Evolutionary conservation across 1,284 basidiomycete genomes (phyloP), one percentile per base, ranked within the genome.

Genomic region (Ustilago tritici): DNA sequence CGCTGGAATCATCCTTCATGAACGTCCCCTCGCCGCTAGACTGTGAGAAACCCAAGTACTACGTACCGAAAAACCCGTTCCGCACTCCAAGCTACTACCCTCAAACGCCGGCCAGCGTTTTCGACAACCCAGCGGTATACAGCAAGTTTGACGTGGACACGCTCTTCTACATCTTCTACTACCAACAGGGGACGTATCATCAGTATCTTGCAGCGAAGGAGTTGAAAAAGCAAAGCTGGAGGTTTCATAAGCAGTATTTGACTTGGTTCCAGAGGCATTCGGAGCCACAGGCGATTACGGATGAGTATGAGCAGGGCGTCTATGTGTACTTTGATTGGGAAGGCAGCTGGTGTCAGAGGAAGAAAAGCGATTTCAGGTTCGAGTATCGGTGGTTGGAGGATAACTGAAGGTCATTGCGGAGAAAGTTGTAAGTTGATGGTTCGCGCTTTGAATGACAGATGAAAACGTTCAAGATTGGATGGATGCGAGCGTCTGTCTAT

Each of bases 181-280:
- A 95, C 88, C 91, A 94, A 73, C 94, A 95, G 28, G 94, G 95
- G 66, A 96, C 95, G 81, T 98, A 98, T 88, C 95, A 96, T 87
- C 95, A 98, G 93, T 98, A 93, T 88, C 91, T 98, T 57, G 96
- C 97, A 1, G 97, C 97, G 8, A 94, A 94, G 85, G 97, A 99
- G 88, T 89, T 99, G 74, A 99, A 99, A 88, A 91, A 93, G 70
- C 96, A 98, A 87, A 95, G 94, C 65, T 99, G 97, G 97, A 92
- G 97, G 63, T 99, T 99, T 90, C 97, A 99, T 87, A 94, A 98
- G 80, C 98, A 99, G 88, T 99, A 98, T 87, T 88, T 99, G 73
- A 99, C 97, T 43, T 99, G 97, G 97, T 99, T 99, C 91, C 97
- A 99, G 87, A 91, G 97, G 61, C 95, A 98, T 84, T 95, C 94